Conservation (phyloP, 495 filamentous ascomycete species). For the Antarctomyces pellizariae region DNA sequence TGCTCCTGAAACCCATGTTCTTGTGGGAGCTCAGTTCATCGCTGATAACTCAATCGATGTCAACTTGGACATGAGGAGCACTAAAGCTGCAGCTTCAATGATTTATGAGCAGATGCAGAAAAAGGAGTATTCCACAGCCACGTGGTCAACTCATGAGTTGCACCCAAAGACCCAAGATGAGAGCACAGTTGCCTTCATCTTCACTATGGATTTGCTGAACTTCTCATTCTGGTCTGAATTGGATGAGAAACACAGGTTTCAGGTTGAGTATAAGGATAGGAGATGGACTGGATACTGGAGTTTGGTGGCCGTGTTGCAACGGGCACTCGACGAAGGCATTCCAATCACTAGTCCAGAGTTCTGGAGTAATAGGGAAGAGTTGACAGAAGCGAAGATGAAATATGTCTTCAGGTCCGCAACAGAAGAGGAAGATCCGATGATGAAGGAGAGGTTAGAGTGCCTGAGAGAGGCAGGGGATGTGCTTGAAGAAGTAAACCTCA, state of each 20-base stretch:
- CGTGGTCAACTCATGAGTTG: slow-evolving; percentile 75
- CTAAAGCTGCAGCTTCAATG: slow-evolving; percentile 53
- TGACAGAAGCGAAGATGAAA: slow-evolving; percentile 44
- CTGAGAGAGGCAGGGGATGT: slow-evolving; percentile 69
- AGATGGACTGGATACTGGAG: slow-evolving; percentile 92
- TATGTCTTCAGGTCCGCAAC: slow-evolving; percentile 75
- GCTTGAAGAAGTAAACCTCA: slow-evolving; percentile 47
- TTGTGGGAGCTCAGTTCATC: slow-evolving; percentile 62
- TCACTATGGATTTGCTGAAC: slow-evolving; percentile 89
- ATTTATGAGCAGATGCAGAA: slow-evolving; percentile 66
- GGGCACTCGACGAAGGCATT: slow-evolving; percentile 81
- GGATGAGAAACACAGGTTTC: slow-evolving; percentile 36
- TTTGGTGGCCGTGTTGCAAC: slow-evolving; percentile 61
- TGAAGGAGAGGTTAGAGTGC: slow-evolving; percentile 55
- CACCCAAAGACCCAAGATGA: slow-evolving; percentile 65
- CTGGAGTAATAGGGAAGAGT: slow-evolving; percentile 60
- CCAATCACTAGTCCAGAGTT: slow-evolving; percentile 77
- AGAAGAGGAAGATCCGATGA: slow-evolving; percentile 65
- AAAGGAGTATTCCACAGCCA: slow-evolving; percentile 59
- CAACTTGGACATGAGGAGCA: slow-evolving; percentile 51
- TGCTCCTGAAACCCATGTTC: slow-evolving; percentile 54
- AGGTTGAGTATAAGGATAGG: slow-evolving; percentile 55
- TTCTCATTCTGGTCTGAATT: slow-evolving; percentile 83
- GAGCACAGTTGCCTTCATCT: slow-evolving; percentile 68
- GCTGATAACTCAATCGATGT: slow-evolving; percentile 90